phyloP scores from a whole-genome alignment of 495 filamentous ascomycete species.

The Trichoderma gamsii region DNA sequence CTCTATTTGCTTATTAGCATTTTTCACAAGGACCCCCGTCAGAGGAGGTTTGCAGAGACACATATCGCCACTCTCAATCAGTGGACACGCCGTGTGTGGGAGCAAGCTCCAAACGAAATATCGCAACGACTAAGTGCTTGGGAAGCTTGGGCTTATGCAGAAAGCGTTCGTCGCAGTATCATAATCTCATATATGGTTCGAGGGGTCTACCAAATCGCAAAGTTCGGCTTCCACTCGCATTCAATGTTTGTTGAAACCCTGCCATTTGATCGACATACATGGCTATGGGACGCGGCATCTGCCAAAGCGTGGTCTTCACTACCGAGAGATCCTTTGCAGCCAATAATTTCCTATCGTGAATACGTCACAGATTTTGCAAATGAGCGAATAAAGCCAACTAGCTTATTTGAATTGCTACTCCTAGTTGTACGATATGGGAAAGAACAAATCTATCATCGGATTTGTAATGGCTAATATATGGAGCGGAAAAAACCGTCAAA shows the following conservation, averaged over 20 bases:
- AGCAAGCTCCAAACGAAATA: background rate
- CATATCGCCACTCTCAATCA: background rate
- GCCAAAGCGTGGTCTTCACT: background rate
- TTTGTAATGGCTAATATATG: background rate
- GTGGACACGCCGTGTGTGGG: background rate
- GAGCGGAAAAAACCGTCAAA: too few relatives aligned
- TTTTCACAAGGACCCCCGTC: background rate
- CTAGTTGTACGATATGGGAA: background rate
- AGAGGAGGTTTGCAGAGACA: background rate
- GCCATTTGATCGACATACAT: background rate
- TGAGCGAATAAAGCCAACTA: background rate
- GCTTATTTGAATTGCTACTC: background rate
- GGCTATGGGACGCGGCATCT: background rate
- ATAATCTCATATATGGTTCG: background rate
- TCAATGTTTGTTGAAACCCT: background rate
- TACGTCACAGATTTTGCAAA: background rate
- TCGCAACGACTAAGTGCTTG: background rate
- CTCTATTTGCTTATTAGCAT: background rate
- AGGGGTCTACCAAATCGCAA: background rate
- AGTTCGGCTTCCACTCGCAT: background rate
- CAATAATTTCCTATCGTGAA: background rate
- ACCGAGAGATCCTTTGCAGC: background rate
- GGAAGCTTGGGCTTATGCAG: background rate
- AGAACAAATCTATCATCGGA: background rate
- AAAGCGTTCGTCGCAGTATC: background rate